Base-by-base conservation (phyloP, 495 filamentous ascomycete genomes). In the Pseudevernia furfuracea region DNA sequence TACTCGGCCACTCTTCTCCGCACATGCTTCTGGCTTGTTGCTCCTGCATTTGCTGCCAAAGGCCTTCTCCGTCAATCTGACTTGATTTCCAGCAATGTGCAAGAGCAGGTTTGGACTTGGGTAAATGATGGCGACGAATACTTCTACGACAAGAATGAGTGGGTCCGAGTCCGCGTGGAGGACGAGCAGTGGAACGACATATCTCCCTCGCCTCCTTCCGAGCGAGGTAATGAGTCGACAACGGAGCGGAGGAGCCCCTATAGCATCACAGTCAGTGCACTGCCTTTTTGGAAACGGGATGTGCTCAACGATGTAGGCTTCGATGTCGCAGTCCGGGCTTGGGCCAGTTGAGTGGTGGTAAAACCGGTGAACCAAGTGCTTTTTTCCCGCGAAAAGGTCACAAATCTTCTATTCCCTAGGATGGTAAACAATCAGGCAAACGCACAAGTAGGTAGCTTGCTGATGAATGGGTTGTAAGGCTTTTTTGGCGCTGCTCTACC, bases 181-280 rank as follows among this genome's bases (percentile, higher is more conserved):
- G 79, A 84, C 34, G 94, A 99, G 78, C 79, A 86, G 59, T 99
- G 93, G 88, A 81, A 89, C 48, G 92, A 97, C 70, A 87, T 95
- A 74, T 84, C 87, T 10, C 93, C 93, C 6, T 82, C 82, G 58
- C 84, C 81, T 38, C 86, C 86, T 46, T 64, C 65, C 15, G 79
- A 83, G 61, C 78, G 83, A 25, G 72, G 74, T 1, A 78, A 78
- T 43, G 82, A 79, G 52, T 74, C 79, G 36, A 65, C 77, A 5
- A 73, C 77, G 39, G 81, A 85, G 59, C 74, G 77, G 19, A 81
- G 81, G 64, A 79, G 86, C 32, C 85, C 89, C 14, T 92, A 89
- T 76, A 81, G 79, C 28, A 84, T 92, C 66, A 82, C 80, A 32
- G 89, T 88, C 63, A 74, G 82, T 75, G 46, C 6, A 39, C 30